Base-by-base conservation (phyloP, 1,284 basidiomycete genomes). In the Cutaneotrichosporon dermatis region DNA sequence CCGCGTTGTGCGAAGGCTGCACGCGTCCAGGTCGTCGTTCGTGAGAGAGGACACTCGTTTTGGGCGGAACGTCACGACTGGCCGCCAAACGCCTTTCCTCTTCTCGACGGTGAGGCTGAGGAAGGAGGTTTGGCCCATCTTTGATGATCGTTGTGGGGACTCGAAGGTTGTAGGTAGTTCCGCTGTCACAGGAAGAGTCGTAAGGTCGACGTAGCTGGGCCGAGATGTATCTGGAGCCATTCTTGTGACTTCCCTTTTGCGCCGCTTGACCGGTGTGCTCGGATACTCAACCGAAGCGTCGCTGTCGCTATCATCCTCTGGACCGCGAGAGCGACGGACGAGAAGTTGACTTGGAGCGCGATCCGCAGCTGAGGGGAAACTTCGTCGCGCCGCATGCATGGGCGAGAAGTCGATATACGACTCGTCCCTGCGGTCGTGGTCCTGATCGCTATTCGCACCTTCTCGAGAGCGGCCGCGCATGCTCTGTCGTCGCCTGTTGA, bases 1-100 rank as follows among this genome's bases (percentile, higher is more conserved):
- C 63, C 84, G 79, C 51, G 84, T 83, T 0, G 92, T 85, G 52
- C 89, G 83, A 6, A 90, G 87, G 40, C 90, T 83, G 33, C 88
- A 88, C 0, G 90, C 89, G 58, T 94, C 91, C 58, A 85, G 85
- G 55, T 91, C 88, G 7, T 16, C 41, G 15, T 25, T 37, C 36
- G 16, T 54, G 9, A 53, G 41, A 6, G 4, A n/a, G 82, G 83
- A 58, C 79, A 78, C 62, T 80, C 82, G 11, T 62, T 61, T 8
- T 51, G 55, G 37, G 45, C 61, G 65, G 49, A 75, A 77, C 2
- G 68, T 70, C 40, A 79, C 63, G 33, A 68, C 58, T 4, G 64
- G 69, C 5, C 63, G 67, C 12, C 40, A 37, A 7, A 46, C 51
- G 33, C 33, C 44, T 2, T 41, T 43, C 15, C 50, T 40, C 3